Conservation (phyloP, 2,329 filamentous ascomycete genomes). For the Cylindrodendrum hubeiense region DNA sequence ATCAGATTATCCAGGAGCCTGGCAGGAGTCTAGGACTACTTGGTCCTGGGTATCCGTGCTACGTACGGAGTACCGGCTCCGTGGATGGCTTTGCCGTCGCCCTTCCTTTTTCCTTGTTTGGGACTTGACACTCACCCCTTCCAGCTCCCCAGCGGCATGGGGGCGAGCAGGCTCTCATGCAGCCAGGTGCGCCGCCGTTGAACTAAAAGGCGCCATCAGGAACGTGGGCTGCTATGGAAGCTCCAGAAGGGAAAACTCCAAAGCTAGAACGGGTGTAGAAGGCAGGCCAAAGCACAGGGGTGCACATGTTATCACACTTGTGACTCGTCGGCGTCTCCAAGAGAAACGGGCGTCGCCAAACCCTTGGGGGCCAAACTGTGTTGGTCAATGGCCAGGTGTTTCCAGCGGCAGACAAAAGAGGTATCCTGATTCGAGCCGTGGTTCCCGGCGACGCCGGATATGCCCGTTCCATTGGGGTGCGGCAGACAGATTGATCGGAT, state of each 20-base stretch:
- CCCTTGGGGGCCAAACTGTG: constrained; percentile 7
- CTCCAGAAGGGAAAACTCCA: constrained; percentile 4
- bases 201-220: constrained; percentile 21
- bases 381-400: constrained; percentile 14
- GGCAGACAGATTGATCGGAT: constrained; percentile 33
- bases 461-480: constrained; percentile 12
- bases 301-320: background rate
- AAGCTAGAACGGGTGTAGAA: constrained; percentile 24
- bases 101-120: background rate
- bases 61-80: constrained; percentile 4
- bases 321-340: background rate
- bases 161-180: constrained; percentile 8
- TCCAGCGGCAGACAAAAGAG: constrained; percentile 5
- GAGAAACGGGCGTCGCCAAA: constrained; percentile 1
- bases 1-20: background rate
- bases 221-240: constrained; percentile 13
- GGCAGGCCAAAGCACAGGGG: constrained; percentile 9
- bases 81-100: constrained; percentile 7
- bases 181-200: constrained; percentile 12
- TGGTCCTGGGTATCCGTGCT: background rate
- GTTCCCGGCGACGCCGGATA: constrained; percentile 23
- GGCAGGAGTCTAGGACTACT: background rate
- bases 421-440: constrained; percentile 12
- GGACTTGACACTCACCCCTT: constrained; percentile 2
- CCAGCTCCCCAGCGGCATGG: background rate